These are phyloP conservation scores for Scedosporium boydii DNA, from an alignment of 2,329 filamentous ascomycete species.

Conservation along the genomic window DNA sequence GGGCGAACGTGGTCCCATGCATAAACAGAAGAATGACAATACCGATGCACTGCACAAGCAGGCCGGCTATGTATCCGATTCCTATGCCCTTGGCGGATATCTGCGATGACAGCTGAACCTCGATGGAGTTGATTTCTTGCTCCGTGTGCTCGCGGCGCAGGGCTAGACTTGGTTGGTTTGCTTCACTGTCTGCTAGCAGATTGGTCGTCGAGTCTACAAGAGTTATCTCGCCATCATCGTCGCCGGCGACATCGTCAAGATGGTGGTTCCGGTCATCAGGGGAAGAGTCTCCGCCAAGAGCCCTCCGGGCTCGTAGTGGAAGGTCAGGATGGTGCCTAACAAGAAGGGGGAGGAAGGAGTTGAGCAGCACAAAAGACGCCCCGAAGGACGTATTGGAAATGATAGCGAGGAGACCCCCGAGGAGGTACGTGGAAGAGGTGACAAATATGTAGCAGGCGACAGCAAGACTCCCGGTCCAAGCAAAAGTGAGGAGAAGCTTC, in stretches of 20 bases:
- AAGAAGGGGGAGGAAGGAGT: slow-evolving; percentile 86
- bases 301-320: slow-evolving; percentile 5
- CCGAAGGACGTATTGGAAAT: slow-evolving; percentile 91
- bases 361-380: slow-evolving; percentile 87
- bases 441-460: slow-evolving; percentile 87
- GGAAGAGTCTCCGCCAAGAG: slow-evolving; percentile 16
- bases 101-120: slow-evolving; percentile 74
- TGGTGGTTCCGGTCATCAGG: slow-evolving; percentile 8
- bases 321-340: slow-evolving; percentile 69
- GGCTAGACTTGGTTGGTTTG: too few relatives aligned
- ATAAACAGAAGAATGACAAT: slow-evolving; percentile 68
- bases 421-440: slow-evolving; percentile 62
- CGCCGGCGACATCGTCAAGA: neutral
- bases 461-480: slow-evolving; percentile 65
- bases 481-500: slow-evolving; percentile 76
- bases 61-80: slow-evolving; percentile 81
- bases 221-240: neutral
- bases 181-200: neutral
- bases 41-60: slow-evolving; percentile 73
- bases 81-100: slow-evolving; percentile 91
- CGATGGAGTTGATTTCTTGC: slow-evolving; percentile 45
- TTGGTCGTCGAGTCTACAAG: neutral
- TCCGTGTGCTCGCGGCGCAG: neutral
- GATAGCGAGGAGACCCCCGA: slow-evolving; percentile 78
- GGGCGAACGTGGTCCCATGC: slow-evolving; percentile 71